Conservation (phyloP, 495 filamentous ascomycete species). For the Penicillium argentinense region DNA sequence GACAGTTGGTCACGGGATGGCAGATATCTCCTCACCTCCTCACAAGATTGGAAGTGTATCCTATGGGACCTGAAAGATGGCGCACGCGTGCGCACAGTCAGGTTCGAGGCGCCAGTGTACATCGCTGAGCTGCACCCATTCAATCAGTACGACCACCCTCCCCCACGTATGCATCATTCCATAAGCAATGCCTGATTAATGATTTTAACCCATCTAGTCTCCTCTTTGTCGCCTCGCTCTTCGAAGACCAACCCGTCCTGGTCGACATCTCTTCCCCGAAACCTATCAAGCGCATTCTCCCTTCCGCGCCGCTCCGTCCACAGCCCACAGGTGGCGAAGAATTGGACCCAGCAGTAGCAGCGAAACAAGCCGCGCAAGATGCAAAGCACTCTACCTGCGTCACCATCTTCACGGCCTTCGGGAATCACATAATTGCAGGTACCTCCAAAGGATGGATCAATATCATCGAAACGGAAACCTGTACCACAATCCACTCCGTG, state of each 20-base stretch:
- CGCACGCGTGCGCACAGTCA: constrained; percentile 65
- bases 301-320: constrained; percentile 74
- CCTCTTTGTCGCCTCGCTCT: constrained; percentile 82
- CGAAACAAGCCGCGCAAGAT: constrained; percentile 87
- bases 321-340: constrained; percentile 58
- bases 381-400: constrained; percentile 92
- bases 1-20: constrained; percentile 88
- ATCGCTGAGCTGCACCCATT: constrained; percentile 91
- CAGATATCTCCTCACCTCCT: constrained; percentile 89
- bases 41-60: constrained; percentile 92
- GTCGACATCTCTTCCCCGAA: constrained; percentile 70
- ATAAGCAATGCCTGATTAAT: neutral
- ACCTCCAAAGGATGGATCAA: constrained; percentile 96
- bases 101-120: constrained; percentile 89
- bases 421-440: constrained; percentile 83
- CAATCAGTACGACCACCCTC: constrained; percentile 66
- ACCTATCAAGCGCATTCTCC: constrained; percentile 71
- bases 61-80: constrained; percentile 89
- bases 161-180: neutral
- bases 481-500: constrained; percentile 78
- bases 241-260: constrained; percentile 86
- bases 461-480: constrained; percentile 79
- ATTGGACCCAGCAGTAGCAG: constrained; percentile 58
- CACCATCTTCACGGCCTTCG: constrained; percentile 78
- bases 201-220: constrained; percentile 47